These are phyloP conservation scores for Geosiphon pyriformis DNA, from an alignment of 192 early-diverging fungal genomes.

Conservation along the genomic window DNA sequence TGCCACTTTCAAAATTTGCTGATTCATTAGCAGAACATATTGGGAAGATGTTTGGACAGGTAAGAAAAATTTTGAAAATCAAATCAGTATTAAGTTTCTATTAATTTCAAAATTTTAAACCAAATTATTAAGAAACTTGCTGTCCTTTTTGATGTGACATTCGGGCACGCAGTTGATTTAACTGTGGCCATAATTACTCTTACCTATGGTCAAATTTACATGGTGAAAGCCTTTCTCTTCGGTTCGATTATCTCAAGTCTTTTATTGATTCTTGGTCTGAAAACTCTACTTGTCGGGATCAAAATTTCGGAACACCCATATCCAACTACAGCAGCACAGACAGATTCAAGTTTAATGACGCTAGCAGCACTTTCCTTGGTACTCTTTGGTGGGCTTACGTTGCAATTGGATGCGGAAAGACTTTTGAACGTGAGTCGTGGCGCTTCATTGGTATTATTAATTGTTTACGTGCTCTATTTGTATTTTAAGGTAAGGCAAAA, in stretches of 20 bases:
- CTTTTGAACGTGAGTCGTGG: conserved; percentile 59
- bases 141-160: conserved; percentile 71
- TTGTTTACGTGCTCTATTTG: conserved; percentile 61
- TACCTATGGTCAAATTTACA: conserved; percentile 63
- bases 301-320: conserved; percentile 67
- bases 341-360: conserved; percentile 61
- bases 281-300: conserved; percentile 82
- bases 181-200: conserved; percentile 81
- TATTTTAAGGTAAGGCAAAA: conserved; percentile 46
- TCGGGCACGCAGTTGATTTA: conserved; percentile 85
- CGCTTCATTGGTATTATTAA: conserved; percentile 60
- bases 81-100: too few relatives aligned
- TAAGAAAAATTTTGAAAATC: too few relatives aligned
- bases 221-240: conserved; percentile 85
- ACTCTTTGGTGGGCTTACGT: conserved; percentile 64
- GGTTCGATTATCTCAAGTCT: conserved; percentile 90
- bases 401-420: conserved; percentile 34
- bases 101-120: background rate
- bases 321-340: conserved; percentile 66
- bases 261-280: conserved; percentile 76
- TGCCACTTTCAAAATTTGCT: conserved; percentile 76
- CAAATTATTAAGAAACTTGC: conserved; percentile 56
- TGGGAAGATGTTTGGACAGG: conserved; percentile 46
- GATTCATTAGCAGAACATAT: conserved; percentile 34
- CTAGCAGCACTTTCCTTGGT: conserved; percentile 63